Conservation (phyloP, 331 rosid species). For the Phaseolus coccineus region DNA sequence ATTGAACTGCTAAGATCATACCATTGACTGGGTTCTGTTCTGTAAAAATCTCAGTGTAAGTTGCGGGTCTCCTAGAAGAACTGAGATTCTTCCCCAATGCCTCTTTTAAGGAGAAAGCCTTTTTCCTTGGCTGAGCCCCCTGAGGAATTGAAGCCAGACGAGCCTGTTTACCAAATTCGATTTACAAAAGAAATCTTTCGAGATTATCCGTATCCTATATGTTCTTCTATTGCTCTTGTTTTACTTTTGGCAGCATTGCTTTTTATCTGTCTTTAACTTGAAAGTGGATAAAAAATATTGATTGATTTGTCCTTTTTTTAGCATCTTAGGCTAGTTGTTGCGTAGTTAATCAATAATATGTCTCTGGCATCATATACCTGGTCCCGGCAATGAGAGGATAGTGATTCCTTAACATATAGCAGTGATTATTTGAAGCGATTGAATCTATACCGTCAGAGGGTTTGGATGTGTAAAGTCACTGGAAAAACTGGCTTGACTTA, state of each 20-base stretch:
- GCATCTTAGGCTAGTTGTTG: constrained; percentile 34
- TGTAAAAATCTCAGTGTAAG: constrained; percentile 45
- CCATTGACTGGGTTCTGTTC: constrained; percentile 36
- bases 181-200: constrained; percentile 84
- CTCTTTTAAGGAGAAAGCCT: constrained; percentile 78
- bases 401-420: constrained; percentile 58
- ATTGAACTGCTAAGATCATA: not conserved
- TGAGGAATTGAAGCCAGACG: constrained; percentile 72
- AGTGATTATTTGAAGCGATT: constrained; percentile 80
- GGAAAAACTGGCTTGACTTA: constrained; percentile 87
- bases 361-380: constrained; percentile 12
- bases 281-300: not conserved
- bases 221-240: constrained; percentile 10
- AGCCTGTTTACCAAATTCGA: constrained; percentile 82
- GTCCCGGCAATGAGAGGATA: constrained; percentile 11
- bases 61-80: constrained; percentile 44
- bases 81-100: constrained; percentile 61
- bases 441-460: constrained; percentile 82
- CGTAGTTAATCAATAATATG: constrained; percentile 1
- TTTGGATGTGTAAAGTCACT: constrained; percentile 88
- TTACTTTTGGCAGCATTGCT: constrained; percentile 18
- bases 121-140: constrained; percentile 74
- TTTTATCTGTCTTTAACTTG: constrained; percentile 19
- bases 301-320: constrained; percentile 6
- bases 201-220: constrained; percentile 84